These are phyloP conservation scores for Cornus florida DNA, from an alignment of 148 eudicot species.

Conservation along the genomic window DNA sequence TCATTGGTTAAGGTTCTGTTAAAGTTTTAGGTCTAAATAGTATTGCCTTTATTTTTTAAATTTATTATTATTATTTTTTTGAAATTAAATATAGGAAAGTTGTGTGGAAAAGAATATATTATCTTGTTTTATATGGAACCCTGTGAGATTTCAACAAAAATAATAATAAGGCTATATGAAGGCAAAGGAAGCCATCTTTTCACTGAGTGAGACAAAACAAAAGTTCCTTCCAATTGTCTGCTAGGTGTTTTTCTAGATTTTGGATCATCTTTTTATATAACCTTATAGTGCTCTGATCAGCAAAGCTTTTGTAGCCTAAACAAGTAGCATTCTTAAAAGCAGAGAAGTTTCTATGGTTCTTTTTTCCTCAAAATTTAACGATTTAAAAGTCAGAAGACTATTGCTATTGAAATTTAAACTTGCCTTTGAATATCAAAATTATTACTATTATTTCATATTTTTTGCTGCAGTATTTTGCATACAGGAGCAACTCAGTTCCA, in stretches of 20 bases:
- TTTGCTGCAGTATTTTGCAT: conserved; percentile 71
- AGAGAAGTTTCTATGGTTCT: conserved; percentile 25
- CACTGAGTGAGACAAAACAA: conserved; percentile 4
- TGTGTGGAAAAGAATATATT: neutral
- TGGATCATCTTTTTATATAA: neutral
- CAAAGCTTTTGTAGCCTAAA: neutral
- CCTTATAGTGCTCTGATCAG: neutral
- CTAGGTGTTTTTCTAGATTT: conserved; percentile 12
- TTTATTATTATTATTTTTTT: too few relatives aligned
- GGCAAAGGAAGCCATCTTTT: conserved; percentile 8
- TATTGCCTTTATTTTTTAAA: too few relatives aligned
- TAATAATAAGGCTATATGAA: neutral
- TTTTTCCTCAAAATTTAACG: too few relatives aligned
- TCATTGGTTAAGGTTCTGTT: too few relatives aligned
- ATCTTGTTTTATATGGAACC: neutral
- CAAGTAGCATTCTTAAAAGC: conserved; percentile 15
- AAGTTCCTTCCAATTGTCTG: conserved; percentile 9
- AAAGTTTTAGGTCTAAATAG: too few relatives aligned
- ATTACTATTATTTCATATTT: neutral
- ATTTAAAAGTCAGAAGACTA: conserved; percentile 25
- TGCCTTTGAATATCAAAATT: conserved; percentile 5
- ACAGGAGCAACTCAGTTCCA: conserved; percentile 86
- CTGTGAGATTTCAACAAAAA: neutral
- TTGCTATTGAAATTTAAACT: neutral
- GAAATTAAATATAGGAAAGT: neutral